phyloP scores from a whole-genome alignment of 371 early-diverging fungal species.

The Gilbertella persicaria region DNA sequence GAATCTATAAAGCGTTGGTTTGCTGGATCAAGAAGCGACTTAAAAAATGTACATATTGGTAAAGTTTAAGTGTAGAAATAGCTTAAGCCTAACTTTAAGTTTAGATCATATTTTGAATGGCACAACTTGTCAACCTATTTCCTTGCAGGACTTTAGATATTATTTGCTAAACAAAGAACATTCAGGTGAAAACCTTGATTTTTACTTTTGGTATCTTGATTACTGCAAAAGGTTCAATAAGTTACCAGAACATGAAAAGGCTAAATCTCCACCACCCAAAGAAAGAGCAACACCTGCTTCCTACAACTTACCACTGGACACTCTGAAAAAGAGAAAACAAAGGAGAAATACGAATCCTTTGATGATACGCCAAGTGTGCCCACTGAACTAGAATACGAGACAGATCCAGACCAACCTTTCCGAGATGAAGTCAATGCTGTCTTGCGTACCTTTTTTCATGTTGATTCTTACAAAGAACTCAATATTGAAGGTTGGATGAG shows the following conservation, averaged over 20 bases:
- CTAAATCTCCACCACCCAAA: slow-evolving; percentile 23
- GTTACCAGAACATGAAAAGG: slow-evolving; percentile 16
- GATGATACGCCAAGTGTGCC: neutral
- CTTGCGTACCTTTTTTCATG: slow-evolving; percentile 20
- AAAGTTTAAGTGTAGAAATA: neutral
- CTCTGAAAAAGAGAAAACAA: slow-evolving; percentile 4
- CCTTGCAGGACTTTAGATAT: slow-evolving; percentile 21
- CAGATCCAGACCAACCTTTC: slow-evolving; percentile 13
- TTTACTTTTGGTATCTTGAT: slow-evolving; percentile 28
- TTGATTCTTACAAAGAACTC: slow-evolving; percentile 26
- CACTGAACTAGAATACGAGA: slow-evolving; percentile 3
- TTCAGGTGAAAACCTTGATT: slow-evolving; percentile 28
- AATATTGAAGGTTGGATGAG: slow-evolving; percentile 14
- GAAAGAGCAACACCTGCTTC: slow-evolving; percentile 18
- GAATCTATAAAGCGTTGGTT: slow-evolving; percentile 13
- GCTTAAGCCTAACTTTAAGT: neutral
- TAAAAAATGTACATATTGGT: slow-evolving; percentile 16
- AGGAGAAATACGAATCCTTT: neutral
- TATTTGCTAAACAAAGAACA: slow-evolving; percentile 26
- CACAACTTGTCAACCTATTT: slow-evolving; percentile 24
- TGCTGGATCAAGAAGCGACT: neutral
- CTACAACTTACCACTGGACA: slow-evolving; percentile 5
- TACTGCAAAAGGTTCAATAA: slow-evolving; percentile 19
- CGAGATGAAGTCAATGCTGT: slow-evolving; percentile 27
- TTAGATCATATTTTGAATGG: slow-evolving; percentile 14